These are phyloP conservation scores for Saturnispora diversa DNA, from an alignment of 805 yeast genomes.

Conservation along the genomic window DNA sequence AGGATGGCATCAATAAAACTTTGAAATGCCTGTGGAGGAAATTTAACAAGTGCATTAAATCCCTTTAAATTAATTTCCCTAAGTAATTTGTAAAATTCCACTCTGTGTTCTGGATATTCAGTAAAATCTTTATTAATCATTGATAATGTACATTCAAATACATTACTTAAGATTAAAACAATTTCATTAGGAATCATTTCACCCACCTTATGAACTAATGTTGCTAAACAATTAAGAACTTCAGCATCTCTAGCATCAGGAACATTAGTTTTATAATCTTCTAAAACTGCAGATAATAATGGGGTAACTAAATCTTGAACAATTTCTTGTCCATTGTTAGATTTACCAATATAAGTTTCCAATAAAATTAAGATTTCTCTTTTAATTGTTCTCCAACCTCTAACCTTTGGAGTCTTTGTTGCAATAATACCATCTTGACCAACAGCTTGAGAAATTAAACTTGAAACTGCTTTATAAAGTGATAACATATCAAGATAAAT, in stretches of 20 bases:
- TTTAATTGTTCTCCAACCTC: conserved; percentile 93
- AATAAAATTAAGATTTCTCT: conserved; percentile 85
- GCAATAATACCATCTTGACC: conserved; percentile 79
- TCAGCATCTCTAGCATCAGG: conserved; percentile 98
- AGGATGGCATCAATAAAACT: conserved; percentile 86
- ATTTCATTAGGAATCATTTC: conserved; percentile 84
- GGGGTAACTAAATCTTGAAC: conserved; percentile 79
- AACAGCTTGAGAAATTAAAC: conserved; percentile 74
- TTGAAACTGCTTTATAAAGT: conserved; percentile 79
- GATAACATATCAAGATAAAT: conserved; percentile 87
- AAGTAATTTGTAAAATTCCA: conserved; percentile 85
- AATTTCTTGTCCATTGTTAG: conserved; percentile 77
- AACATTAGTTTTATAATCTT: conserved; percentile 79
- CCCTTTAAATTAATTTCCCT: conserved; percentile 80
- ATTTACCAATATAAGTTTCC: conserved; percentile 81
- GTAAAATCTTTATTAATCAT: conserved; percentile 95
- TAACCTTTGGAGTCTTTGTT: conserved; percentile 88
- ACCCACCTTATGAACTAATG: conserved; percentile 82
- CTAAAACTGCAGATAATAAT: conserved; percentile 73
- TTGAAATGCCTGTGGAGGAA: conserved; percentile 89
- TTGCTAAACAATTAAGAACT: conserved; percentile 89
- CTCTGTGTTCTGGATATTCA: conserved; percentile 96
- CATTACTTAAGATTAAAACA: conserved; percentile 76
- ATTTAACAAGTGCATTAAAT: conserved; percentile 75
- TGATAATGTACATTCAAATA: conserved; percentile 86